Evolutionary conservation across 306 rosid genomes (phyloP).

Genomic region (Medicago lupulina): DNA sequence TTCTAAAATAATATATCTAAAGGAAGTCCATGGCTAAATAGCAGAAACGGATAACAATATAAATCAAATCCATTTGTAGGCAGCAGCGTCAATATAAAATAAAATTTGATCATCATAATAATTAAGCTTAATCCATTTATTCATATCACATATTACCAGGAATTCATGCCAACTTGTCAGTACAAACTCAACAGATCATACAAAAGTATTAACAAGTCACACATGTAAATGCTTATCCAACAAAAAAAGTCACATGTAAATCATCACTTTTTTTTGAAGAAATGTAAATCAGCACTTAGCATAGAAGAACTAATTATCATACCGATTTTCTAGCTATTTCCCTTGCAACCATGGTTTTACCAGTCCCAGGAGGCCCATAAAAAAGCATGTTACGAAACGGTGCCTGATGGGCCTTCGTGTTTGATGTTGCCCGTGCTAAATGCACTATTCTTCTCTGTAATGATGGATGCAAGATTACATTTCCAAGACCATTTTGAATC

Average conservation of each 20-base stretch:
- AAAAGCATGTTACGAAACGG: slow-evolving; percentile 98
- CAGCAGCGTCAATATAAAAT: neutral
- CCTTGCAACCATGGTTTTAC: slow-evolving; percentile 99
- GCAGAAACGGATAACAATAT: slow-evolving; percentile 2
- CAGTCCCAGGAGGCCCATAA: slow-evolving; percentile 99
- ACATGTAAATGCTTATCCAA: neutral
- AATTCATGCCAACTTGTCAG: slow-evolving; percentile 1
- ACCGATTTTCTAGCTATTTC: slow-evolving; percentile 97
- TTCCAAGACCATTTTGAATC: slow-evolving; percentile 68
- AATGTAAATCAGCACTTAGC: slow-evolving; percentile 1
- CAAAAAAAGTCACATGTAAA: no score
- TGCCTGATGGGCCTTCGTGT: slow-evolving; percentile 93
- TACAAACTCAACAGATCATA: slow-evolving; percentile 25
- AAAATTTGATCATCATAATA: neutral
- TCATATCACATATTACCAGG: slow-evolving; percentile 11
- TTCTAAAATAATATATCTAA: neutral
- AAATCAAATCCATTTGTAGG: slow-evolving; percentile 15
- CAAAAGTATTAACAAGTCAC: slow-evolving; percentile 27
- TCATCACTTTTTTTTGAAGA: no score
- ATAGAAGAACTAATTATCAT: slow-evolving; percentile 39
- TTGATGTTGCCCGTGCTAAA: slow-evolving; percentile 92
- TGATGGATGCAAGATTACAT: slow-evolving; percentile 91
- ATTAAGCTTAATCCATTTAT: slow-evolving; percentile 15
- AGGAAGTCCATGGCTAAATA: neutral
- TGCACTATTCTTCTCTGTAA: slow-evolving; percentile 82